Evolutionary conservation across 73 alveolate species (phyloP).

Genomic region (Effrenium voratum): DNA sequence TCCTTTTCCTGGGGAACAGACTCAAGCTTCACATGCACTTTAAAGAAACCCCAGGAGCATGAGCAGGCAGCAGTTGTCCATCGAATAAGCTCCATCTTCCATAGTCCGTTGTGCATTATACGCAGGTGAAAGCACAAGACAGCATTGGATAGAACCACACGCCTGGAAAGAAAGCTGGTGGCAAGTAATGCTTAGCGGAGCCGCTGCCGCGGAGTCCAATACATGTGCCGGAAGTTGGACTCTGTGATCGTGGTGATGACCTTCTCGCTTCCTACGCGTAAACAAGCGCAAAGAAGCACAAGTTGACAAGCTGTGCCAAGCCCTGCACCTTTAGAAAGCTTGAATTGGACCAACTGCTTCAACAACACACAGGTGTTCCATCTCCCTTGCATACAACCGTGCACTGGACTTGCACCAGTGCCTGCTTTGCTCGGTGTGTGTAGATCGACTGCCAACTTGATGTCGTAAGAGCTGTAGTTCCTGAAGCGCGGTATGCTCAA

Average conservation of each 20-base stretch:
- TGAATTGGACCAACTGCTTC: neutral
- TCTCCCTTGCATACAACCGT: neutral
- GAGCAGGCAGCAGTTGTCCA: too few relatives aligned
- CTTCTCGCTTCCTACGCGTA: neutral
- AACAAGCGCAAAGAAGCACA: too few relatives aligned
- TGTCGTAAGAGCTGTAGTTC: slow-evolving; percentile 96
- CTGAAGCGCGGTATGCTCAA: too few relatives aligned
- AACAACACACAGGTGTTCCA: neutral
- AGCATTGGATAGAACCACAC: too few relatives aligned
- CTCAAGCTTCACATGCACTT: too few relatives aligned
- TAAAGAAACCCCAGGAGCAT: too few relatives aligned
- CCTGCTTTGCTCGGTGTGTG: slow-evolving; percentile 38
- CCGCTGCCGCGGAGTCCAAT: slow-evolving; percentile 97
- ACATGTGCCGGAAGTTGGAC: slow-evolving; percentile 97
- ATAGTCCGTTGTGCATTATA: too few relatives aligned
- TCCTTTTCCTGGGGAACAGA: too few relatives aligned
- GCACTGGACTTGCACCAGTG: neutral
- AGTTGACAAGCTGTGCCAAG: neutral
- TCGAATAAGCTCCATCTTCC: too few relatives aligned
- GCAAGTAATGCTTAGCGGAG: slow-evolving; percentile 68
- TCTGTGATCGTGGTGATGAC: slow-evolving; percentile 94
- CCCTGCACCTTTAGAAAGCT: neutral
- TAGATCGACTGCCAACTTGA: slow-evolving; percentile 95
- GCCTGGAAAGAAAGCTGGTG: neutral
- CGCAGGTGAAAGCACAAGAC: too few relatives aligned